Evolutionary conservation across 2,329 filamentous ascomycete genomes (phyloP).

Genomic region (Aaosphaeria arxii): DNA sequence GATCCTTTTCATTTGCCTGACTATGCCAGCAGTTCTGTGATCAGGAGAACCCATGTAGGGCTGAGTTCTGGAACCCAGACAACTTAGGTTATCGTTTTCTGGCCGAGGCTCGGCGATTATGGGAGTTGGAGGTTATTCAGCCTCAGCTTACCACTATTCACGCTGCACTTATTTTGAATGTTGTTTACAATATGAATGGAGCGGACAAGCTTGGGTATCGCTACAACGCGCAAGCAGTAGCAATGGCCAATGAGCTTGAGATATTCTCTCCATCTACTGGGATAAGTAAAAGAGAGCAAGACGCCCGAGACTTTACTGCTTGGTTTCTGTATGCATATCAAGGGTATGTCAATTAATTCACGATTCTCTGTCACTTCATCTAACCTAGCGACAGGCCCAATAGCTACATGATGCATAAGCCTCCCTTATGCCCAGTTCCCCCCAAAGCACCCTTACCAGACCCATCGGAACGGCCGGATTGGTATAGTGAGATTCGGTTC

Average conservation of each 20-base stretch:
- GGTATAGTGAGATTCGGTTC: slow-evolving; percentile 15
- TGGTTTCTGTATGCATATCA: too few species aligned
- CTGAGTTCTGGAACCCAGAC: slow-evolving; percentile 8
- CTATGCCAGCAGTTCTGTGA: slow-evolving; percentile 1
- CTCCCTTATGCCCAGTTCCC: neutral
- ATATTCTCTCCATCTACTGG: neutral
- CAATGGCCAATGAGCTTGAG: slow-evolving; percentile 2
- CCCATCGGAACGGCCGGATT: slow-evolving; percentile 4
- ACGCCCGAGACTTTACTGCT: too few species aligned
- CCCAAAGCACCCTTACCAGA: slow-evolving; percentile 9
- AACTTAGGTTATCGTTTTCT: slow-evolving; percentile 7
- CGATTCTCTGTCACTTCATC: too few species aligned
- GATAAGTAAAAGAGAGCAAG: neutral
- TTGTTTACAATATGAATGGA: slow-evolving; percentile 4
- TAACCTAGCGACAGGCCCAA: too few species aligned
- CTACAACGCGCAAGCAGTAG: slow-evolving; percentile 3
- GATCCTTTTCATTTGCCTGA: too few species aligned
- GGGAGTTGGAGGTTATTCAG: slow-evolving; percentile 5
- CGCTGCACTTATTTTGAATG: slow-evolving; percentile 3
- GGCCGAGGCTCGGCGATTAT: slow-evolving; percentile 10
- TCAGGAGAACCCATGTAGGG: slow-evolving; percentile 1
- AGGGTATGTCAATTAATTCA: too few species aligned
- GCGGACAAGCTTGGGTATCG: slow-evolving; percentile 3
- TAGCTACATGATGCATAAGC: too few species aligned
- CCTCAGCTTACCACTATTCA: slow-evolving; percentile 7